Conservation (phyloP, 805 yeast species). For the Starmerella riodocensis region DNA sequence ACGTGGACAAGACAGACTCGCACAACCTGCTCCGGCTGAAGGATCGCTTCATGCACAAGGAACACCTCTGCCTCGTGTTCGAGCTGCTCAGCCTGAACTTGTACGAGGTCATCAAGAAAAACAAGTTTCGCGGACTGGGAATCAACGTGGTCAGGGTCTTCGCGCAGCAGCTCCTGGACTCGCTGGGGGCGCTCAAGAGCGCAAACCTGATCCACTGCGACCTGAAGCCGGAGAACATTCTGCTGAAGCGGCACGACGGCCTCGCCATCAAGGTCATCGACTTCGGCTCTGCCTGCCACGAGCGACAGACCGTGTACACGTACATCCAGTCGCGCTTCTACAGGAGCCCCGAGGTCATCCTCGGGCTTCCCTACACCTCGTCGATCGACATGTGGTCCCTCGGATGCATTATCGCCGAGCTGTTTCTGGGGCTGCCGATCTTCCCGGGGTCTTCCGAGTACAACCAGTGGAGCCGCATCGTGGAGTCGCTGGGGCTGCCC, state of each 20-base stretch:
- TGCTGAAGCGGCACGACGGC: conserved; percentile 63
- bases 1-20: conserved; percentile 53
- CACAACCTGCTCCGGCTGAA: conserved; percentile 65
- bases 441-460: conserved; percentile 93
- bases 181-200: conserved; percentile 66
- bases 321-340: conserved; percentile 88
- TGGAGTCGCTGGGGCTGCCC: conserved; percentile 69
- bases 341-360: conserved; percentile 85
- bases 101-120: conserved; percentile 82
- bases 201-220: conserved; percentile 89
- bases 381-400: conserved; percentile 96
- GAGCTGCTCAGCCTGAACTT: conserved; percentile 78
- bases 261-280: conserved; percentile 88
- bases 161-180: conserved; percentile 67
- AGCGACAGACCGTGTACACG: conserved; percentile 75
- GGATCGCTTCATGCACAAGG: conserved; percentile 84
- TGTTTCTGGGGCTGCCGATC: conserved; percentile 80
- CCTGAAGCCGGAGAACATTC: conserved; percentile 87
- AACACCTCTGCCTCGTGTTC: conserved; percentile 84
- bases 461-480: conserved; percentile 73
- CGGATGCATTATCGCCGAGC: conserved; percentile 84
- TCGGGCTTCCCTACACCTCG: conserved; percentile 84
- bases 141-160: conserved; percentile 67
- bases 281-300: conserved; percentile 92
- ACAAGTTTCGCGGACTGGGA: conserved; percentile 80